Percentiles rank a stretch among this genome's conserved stretches.
These are phyloP conservation scores for Nakaseomyces uthaithaninus DNA, from an alignment of 1,139 yeast genomes.

Conservation along the genomic window DNA sequence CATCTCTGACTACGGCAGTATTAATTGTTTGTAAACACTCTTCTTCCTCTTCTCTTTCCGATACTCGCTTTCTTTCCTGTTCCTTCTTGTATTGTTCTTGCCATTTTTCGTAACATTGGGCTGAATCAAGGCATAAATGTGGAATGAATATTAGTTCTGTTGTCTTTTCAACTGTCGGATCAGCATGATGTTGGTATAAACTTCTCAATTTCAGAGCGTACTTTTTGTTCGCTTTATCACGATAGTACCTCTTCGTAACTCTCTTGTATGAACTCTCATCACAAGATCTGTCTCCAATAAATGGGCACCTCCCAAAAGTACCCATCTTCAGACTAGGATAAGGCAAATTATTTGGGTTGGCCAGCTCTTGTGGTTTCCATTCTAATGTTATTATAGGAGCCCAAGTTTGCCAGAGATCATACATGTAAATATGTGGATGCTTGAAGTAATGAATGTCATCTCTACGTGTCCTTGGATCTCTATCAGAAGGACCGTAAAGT, in stretches of 20 bases:
- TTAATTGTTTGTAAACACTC: neutral
- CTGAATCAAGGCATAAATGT: slow-evolving; percentile 21
- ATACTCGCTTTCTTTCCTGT: slow-evolving; percentile 5
- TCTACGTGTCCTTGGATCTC: slow-evolving; percentile 77
- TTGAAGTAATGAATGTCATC: slow-evolving; percentile 81
- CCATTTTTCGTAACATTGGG: slow-evolving; percentile 18
- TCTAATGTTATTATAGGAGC: slow-evolving; percentile 81
- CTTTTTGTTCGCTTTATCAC: slow-evolving; percentile 27
- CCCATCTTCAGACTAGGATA: slow-evolving; percentile 42
- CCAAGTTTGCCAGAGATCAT: slow-evolving; percentile 69
- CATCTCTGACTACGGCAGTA: neutral
- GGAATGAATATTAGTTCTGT: slow-evolving; percentile 19
- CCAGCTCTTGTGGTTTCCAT: slow-evolving; percentile 43
- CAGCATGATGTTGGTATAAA: slow-evolving; percentile 27
- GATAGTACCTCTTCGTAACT: slow-evolving; percentile 27
- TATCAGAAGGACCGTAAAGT: slow-evolving; percentile 75
- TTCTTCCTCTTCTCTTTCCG: slow-evolving; percentile 1
- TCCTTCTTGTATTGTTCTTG: slow-evolving; percentile 8
- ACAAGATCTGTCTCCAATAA: slow-evolving; percentile 41
- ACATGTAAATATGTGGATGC: slow-evolving; percentile 66
- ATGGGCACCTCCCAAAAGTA: slow-evolving; percentile 66
- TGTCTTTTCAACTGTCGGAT: slow-evolving; percentile 14
- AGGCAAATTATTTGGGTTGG: slow-evolving; percentile 29
- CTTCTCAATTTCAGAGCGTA: slow-evolving; percentile 29
- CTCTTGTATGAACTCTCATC: slow-evolving; percentile 27